These are phyloP conservation scores for Fusarium lyarnte DNA, from an alignment of 2,329 filamentous ascomycete species.

Conservation along the genomic window DNA sequence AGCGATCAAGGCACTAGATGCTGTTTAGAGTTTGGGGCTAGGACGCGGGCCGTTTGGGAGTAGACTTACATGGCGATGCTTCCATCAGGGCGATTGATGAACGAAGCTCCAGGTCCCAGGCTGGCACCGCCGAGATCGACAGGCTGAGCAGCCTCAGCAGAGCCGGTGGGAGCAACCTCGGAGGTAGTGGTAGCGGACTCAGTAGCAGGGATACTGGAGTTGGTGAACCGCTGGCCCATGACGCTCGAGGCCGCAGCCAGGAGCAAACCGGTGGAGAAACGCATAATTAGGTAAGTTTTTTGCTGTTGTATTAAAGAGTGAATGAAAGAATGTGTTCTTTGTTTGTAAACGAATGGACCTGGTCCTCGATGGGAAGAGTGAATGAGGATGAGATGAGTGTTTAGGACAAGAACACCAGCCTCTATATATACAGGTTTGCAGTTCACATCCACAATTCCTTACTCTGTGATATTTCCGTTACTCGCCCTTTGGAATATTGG, in stretches of 20 bases:
- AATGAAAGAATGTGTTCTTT: constrained; percentile 13
- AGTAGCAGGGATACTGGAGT: constrained; percentile 11
- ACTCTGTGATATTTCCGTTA: too few relatives aligned
- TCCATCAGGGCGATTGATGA: not conserved
- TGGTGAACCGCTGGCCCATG: constrained; percentile 32
- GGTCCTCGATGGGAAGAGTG: constrained; percentile 29
- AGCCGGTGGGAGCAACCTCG: not conserved
- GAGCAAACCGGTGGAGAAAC: constrained; percentile 18
- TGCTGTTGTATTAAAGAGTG: not conserved
- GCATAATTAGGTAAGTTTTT: constrained; percentile 18
- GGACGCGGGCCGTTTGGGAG: fast-evolving
- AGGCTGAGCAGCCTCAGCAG: fast-evolving
- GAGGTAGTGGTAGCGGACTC: not conserved
- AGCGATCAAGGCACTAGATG: not conserved
- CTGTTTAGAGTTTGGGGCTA: not conserved
- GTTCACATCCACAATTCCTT: not conserved
- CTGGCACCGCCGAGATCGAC: not conserved
- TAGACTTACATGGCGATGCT: constrained; percentile 1
- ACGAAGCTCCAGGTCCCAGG: not conserved
- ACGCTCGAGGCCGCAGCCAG: constrained; percentile 23
- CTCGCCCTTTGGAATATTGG: not conserved
- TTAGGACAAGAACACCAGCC: not conserved
- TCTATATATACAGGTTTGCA: constrained; percentile 19
- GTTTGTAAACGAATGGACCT: constrained; percentile 31
- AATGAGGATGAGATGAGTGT: constrained; percentile 29